Percentiles rank a stretch among this genome's conserved stretches.
These are phyloP conservation scores for Arthrobotrys pseudoclavata DNA, from an alignment of 2,329 filamentous ascomycete species.

Conservation along the genomic window DNA sequence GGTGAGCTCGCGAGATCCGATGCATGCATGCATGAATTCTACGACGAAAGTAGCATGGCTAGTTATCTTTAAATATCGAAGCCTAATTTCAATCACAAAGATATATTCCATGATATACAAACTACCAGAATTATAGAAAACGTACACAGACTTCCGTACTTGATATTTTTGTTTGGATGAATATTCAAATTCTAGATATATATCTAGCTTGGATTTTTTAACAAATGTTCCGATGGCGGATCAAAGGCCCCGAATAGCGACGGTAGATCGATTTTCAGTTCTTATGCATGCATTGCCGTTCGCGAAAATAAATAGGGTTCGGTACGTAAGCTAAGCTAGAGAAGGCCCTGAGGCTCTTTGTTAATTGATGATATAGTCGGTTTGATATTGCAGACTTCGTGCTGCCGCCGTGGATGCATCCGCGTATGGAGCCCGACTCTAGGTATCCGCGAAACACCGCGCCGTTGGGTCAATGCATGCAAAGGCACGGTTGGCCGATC, in stretches of 20 bases:
- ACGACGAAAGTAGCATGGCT: background rate
- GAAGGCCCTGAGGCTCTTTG: background rate
- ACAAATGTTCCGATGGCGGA: background rate
- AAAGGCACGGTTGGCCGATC: background rate
- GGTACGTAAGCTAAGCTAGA: conserved; percentile 1
- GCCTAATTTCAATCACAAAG: conserved; percentile 13
- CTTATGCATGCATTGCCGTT: conserved; percentile 1
- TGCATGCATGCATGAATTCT: background rate
- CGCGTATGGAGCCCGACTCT: conserved; percentile 3
- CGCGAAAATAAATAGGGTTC: background rate
- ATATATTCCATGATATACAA: background rate
- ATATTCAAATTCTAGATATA: background rate
- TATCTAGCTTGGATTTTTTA: background rate
- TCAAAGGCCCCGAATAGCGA: background rate
- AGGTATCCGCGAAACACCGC: conserved; percentile 4
- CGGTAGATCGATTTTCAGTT: background rate
- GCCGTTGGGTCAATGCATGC: conserved; percentile 15
- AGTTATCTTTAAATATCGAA: conserved; percentile 2
- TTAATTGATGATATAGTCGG: background rate
- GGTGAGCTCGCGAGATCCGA: background rate
- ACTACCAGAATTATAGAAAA: conserved; percentile 8
- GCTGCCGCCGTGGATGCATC: conserved; percentile 18
- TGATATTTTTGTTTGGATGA: background rate
- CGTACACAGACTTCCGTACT: conserved; percentile 15
- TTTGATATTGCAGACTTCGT: background rate